phyloP scores from a whole-genome alignment of 305 asterid species.

The Solanum hybrid region DNA sequence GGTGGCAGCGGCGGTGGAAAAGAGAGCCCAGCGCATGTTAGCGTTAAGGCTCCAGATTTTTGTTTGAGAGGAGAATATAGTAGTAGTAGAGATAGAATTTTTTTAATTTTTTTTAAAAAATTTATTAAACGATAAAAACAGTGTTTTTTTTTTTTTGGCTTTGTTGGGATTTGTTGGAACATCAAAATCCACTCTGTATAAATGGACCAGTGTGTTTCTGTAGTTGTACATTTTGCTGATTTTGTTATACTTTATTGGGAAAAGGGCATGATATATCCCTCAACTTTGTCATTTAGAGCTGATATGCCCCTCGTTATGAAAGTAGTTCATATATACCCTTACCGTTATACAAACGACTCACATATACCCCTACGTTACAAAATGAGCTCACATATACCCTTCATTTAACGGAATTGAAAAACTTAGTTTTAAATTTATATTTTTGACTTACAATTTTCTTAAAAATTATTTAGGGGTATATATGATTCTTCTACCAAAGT shows the following conservation, averaged over 20 bases:
- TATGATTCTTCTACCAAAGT: no score
- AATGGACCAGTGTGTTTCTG: neutral
- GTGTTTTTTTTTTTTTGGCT: neutral
- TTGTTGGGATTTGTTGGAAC: neutral
- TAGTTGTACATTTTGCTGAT: neutral
- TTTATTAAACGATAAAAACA: neutral
- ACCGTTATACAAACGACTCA: no score
- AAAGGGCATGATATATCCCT: no score
- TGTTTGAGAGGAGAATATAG: neutral
- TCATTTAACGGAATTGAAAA: no score
- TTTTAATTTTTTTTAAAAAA: fast-evolving
- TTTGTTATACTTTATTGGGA: neutral
- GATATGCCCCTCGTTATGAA: no score
- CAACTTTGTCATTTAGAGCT: no score
- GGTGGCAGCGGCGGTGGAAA: conserved; percentile 1
- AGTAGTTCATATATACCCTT: no score
- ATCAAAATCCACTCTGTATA: neutral
- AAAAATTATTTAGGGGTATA: no score
- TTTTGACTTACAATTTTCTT: no score
- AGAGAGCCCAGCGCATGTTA: conserved; percentile 32
- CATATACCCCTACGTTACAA: no score
- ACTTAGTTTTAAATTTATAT: no score
- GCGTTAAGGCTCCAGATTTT: conserved; percentile 21
- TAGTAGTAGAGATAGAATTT: neutral
- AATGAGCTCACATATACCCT: no score